These are phyloP conservation scores for Suhomyces guaymorum DNA, from an alignment of 1,139 yeast genomes.

Conservation along the genomic window DNA sequence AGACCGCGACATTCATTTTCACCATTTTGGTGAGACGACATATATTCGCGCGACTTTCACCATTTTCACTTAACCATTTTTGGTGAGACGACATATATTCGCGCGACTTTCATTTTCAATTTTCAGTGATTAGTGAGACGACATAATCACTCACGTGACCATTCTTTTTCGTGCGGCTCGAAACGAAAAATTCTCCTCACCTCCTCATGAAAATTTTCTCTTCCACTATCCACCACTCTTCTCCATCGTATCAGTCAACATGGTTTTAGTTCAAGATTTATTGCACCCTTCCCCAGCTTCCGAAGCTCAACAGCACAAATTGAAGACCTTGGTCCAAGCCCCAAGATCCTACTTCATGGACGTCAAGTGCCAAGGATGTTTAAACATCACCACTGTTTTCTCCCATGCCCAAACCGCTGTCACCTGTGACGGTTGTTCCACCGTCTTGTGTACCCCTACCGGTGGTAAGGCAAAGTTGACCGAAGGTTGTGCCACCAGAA, in stretches of 20 bases:
- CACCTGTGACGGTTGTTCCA: slow-evolving; percentile 97
- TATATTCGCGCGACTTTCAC: no score
- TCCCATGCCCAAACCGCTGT: slow-evolving; percentile 99
- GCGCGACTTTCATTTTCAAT: no score
- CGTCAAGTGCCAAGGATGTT: slow-evolving; percentile 98
- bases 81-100: no score
- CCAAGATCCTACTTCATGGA: slow-evolving; percentile 99
- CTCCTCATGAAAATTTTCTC: slow-evolving; percentile 12
- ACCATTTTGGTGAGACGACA: no score
- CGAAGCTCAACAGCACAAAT: slow-evolving; percentile 95
- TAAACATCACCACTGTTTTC: slow-evolving; percentile 98
- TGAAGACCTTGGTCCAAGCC: slow-evolving; percentile 92
- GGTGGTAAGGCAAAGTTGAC: slow-evolving; percentile 99
- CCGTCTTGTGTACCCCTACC: slow-evolving; percentile 97
- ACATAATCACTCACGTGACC: neutral
- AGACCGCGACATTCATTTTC: no score
- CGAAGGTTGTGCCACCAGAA: slow-evolving; percentile 99
- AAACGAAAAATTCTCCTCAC: slow-evolving; percentile 9
- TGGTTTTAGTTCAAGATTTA: slow-evolving; percentile 25
- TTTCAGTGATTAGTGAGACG: no score
- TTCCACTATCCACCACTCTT: slow-evolving; percentile 2
- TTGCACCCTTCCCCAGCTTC: slow-evolving; percentile 96
- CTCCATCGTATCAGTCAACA: slow-evolving; percentile 5
- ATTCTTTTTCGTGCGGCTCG: slow-evolving; percentile 7
- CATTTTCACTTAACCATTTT: no score